A percentile compares a stretch with the other conserved stretches of the same genome.
phyloP scores from a whole-genome alignment of 495 filamentous ascomycete species.

The Talaromyces borbonicus region DNA sequence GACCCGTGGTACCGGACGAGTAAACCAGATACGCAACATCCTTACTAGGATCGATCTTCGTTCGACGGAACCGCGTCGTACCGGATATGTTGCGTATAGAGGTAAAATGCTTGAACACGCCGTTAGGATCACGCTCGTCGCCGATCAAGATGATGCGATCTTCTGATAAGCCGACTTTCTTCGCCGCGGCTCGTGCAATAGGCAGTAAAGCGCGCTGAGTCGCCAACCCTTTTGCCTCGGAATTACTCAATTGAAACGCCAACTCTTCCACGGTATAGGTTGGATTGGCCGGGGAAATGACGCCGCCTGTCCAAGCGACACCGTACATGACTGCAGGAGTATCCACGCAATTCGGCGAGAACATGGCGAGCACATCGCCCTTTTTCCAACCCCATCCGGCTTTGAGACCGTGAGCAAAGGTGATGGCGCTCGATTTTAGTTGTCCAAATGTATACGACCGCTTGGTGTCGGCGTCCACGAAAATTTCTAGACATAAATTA shows the following conservation, averaged over 20 bases:
- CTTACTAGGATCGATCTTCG: conserved; percentile 20
- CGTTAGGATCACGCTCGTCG: conserved; percentile 50
- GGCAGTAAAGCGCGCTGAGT: conserved; percentile 54
- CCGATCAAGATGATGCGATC: conserved; percentile 59
- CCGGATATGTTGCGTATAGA: conserved; percentile 53
- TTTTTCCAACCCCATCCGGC: conserved; percentile 62
- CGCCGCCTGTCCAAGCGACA: conserved; percentile 65
- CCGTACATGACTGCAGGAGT: conserved; percentile 58
- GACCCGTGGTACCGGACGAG: conserved; percentile 72
- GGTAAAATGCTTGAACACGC: conserved; percentile 64
- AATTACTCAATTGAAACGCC: conserved; percentile 66
- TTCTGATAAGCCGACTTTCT: conserved; percentile 48
- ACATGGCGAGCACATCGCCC: conserved; percentile 58
- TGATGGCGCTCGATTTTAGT: conserved; percentile 44
- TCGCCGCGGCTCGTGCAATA: conserved; percentile 49
- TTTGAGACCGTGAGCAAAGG: conserved; percentile 65
- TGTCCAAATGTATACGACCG: conserved; percentile 58
- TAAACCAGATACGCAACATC: conserved; percentile 59
- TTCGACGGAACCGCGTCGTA: conserved; percentile 31
- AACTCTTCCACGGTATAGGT: conserved; percentile 70
- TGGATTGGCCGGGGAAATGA: conserved; percentile 72
- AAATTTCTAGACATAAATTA: conserved; percentile 45
- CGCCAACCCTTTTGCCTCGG: conserved; percentile 57
- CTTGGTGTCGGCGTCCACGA: conserved; percentile 55
- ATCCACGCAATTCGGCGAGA: conserved; percentile 60